Percentiles rank a stretch among this genome's conserved stretches.
Evolutionary conservation across 176 grass and related monocot genomes (phyloP).

Genomic region (Oryza longistaminata): DNA sequence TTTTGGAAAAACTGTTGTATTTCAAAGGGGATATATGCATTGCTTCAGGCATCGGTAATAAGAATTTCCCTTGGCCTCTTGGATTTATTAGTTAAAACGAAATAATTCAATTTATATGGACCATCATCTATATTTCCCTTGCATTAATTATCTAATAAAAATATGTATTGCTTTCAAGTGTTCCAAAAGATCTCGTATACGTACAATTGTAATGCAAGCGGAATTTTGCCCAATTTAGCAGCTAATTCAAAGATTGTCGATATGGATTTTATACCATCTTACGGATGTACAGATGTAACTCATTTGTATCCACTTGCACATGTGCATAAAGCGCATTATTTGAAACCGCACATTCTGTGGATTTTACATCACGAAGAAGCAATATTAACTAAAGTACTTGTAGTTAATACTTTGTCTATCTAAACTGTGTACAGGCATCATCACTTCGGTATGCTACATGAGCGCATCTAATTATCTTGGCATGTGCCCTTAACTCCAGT

Average conservation of each 20-base stretch:
- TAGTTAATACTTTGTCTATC: not conserved
- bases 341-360: not conserved
- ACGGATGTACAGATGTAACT: not conserved
- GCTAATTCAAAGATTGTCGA: not conserved
- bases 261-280: not conserved
- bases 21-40: not conserved
- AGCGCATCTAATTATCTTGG: not conserved
- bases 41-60: not conserved
- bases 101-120: not conserved
- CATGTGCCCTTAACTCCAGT: not conserved
- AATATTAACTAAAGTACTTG: not conserved
- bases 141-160: not conserved
- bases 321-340: not conserved
- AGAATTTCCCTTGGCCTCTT: not conserved
- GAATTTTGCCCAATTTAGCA: slow-evolving; percentile 1
- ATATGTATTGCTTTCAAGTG: not conserved
- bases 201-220: not conserved
- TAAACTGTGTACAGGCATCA: not conserved
- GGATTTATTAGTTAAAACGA: slow-evolving; percentile 10
- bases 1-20: not conserved
- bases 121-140: not conserved
- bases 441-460: not conserved
- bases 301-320: not conserved
- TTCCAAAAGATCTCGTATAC: not conserved
- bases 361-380: not conserved